Evolutionary conservation across 1,284 basidiomycete species (phyloP).

Genomic region (Tilletia caries): DNA sequence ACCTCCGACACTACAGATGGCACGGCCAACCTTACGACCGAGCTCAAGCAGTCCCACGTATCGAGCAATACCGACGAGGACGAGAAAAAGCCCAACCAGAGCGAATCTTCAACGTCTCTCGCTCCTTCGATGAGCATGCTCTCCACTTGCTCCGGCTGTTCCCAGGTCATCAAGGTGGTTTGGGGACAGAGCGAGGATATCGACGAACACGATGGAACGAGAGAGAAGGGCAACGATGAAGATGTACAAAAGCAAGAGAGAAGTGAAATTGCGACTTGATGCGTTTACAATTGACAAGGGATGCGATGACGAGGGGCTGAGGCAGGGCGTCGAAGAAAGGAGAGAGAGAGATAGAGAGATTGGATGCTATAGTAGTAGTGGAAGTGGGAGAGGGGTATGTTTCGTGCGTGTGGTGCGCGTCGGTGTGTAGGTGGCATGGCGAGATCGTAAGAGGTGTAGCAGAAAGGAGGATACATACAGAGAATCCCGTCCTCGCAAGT

Average conservation of each 20-base stretch:
- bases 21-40: not conserved
- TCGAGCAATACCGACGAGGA: not conserved
- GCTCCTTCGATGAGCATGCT: not conserved
- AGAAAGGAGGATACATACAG: no score
- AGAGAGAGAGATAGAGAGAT: no score
- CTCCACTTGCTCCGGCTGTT: slow-evolving; percentile 4
- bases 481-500: no score
- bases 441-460: no score
- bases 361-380: no score
- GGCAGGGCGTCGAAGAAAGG: no score
- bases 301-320: no score
- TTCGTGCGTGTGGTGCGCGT: no score
- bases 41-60: not conserved
- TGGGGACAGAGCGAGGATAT: not conserved
- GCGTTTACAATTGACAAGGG: no score
- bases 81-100: not conserved
- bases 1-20: not conserved
- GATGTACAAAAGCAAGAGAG: not conserved
- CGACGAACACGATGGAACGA: not conserved
- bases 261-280: not conserved
- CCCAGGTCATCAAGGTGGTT: slow-evolving; percentile 7
- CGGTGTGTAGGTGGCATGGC: no score
- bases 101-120: no score
- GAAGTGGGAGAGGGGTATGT: no score
- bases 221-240: not conserved